phyloP scores from a whole-genome alignment of 208 protist species.

The Trypanosoma scelopori region DNA sequence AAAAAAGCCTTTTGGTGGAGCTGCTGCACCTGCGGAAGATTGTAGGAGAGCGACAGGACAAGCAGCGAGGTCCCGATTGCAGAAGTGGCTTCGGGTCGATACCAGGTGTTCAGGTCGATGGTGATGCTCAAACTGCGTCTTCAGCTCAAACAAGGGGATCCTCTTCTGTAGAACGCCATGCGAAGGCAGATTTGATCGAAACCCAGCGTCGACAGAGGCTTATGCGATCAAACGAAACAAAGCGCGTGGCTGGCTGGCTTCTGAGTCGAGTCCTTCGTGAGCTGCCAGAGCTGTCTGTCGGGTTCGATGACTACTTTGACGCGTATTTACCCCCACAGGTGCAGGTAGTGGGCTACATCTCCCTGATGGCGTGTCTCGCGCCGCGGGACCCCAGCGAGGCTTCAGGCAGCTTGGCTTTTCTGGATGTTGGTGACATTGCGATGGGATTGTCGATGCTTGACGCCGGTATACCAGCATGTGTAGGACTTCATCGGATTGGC shows the following conservation, averaged over 20 bases:
- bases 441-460: constrained; percentile 84
- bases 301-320: constrained; percentile 90
- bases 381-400: constrained; percentile 35
- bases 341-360: constrained; percentile 84
- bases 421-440: constrained; percentile 76
- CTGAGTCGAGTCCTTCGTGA: constrained; percentile 71
- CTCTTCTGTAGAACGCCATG: constrained; percentile 1
- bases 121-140: not conserved
- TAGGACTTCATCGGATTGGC: constrained; percentile 58
- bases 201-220: constrained; percentile 12
- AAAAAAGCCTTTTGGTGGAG: constrained; percentile 63
- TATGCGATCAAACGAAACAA: constrained; percentile 55
- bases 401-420: constrained; percentile 49
- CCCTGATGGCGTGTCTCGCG: constrained; percentile 72
- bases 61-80: constrained; percentile 7
- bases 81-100: not conserved
- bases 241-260: constrained; percentile 82
- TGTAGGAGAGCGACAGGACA: constrained; percentile 33
- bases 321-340: constrained; percentile 50
- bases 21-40: constrained; percentile 50
- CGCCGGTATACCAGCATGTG: constrained; percentile 76
- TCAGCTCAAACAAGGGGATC: not conserved
- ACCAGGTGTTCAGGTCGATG: not conserved
- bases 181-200: not conserved
- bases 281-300: constrained; percentile 69